Conservation (phyloP, 2,329 filamentous ascomycete genomes). For the Fusarium torulosum region DNA sequence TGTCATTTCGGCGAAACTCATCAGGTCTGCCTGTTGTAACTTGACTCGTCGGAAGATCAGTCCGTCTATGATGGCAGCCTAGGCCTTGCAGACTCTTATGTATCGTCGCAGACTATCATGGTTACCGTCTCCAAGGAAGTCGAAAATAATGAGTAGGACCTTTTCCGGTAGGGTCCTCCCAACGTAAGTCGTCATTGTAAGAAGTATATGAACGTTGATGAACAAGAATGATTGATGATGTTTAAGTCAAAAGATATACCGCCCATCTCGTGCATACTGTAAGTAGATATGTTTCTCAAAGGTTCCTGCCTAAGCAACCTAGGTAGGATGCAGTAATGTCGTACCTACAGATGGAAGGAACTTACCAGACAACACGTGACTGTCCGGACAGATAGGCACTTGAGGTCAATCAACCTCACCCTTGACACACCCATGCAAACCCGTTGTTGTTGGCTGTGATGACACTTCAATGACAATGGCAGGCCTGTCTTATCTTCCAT, state of each 20-base stretch:
- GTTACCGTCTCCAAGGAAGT: not conserved
- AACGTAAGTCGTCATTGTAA: not conserved
- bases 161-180: not conserved
- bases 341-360: not conserved
- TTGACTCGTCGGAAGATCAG: not conserved
- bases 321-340: too few species aligned
- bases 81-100: too few species aligned
- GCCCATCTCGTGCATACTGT: not conserved
- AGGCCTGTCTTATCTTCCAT: constrained; percentile 5
- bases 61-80: too few species aligned
- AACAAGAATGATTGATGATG: not conserved
- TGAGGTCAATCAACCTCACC: constrained; percentile 1
- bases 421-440: constrained; percentile 6
- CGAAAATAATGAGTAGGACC: not conserved
- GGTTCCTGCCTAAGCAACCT: not conserved
- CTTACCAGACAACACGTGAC: not conserved
- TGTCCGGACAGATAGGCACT: too few species aligned
- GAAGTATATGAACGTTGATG: not conserved
- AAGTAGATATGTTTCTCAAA: not conserved
- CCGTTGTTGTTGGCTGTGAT: constrained; percentile 8
- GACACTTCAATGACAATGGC: constrained; percentile 2
- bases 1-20: not conserved
- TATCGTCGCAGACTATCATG: too few species aligned
- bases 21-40: not conserved
- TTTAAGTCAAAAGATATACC: not conserved